These are phyloP conservation scores for Dactylonectria estremocensis DNA, from an alignment of 2,329 filamentous ascomycete genomes.

Conservation along the genomic window DNA sequence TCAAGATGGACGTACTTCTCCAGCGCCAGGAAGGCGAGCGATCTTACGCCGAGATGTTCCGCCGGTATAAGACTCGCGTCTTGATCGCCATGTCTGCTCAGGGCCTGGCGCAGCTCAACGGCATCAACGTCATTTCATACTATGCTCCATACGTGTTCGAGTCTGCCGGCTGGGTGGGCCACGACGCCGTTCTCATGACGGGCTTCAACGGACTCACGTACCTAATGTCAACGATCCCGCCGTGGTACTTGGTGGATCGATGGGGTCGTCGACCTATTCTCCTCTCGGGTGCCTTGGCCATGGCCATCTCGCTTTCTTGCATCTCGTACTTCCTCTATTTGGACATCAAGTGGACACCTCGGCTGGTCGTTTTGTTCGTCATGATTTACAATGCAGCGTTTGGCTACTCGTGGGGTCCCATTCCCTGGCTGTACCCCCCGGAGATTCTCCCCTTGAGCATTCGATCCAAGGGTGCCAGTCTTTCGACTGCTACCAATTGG, in stretches of 20 bases:
- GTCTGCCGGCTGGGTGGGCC: slow-evolving; percentile 94
- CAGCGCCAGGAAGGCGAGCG: slow-evolving; percentile 96
- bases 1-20: slow-evolving; percentile 97
- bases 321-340: slow-evolving; percentile 98
- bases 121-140: slow-evolving; percentile 99
- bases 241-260: slow-evolving; percentile 96
- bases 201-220: slow-evolving; percentile 95
- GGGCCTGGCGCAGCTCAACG: slow-evolving; percentile 94
- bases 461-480: slow-evolving; percentile 94
- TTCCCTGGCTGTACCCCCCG: slow-evolving; percentile 98
- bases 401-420: slow-evolving; percentile 94
- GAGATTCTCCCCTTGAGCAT: slow-evolving; percentile 98
- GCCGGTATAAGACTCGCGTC: slow-evolving; percentile 89
- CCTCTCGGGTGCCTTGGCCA: slow-evolving; percentile 88
- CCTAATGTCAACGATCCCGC: slow-evolving; percentile 90
- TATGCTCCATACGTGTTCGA: slow-evolving; percentile 98
- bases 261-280: slow-evolving; percentile 93
- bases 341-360: slow-evolving; percentile 83
- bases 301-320: slow-evolving; percentile 88
- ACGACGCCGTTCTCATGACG: slow-evolving; percentile 95
- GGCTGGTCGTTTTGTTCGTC: slow-evolving; percentile 91
- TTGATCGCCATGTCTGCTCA: slow-evolving; percentile 99
- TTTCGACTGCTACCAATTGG: slow-evolving; percentile 98
- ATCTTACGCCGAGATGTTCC: slow-evolving; percentile 95
- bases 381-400: slow-evolving; percentile 99